Base-by-base conservation (phyloP, 495 filamentous ascomycete genomes). In the Letharia lupina region DNA sequence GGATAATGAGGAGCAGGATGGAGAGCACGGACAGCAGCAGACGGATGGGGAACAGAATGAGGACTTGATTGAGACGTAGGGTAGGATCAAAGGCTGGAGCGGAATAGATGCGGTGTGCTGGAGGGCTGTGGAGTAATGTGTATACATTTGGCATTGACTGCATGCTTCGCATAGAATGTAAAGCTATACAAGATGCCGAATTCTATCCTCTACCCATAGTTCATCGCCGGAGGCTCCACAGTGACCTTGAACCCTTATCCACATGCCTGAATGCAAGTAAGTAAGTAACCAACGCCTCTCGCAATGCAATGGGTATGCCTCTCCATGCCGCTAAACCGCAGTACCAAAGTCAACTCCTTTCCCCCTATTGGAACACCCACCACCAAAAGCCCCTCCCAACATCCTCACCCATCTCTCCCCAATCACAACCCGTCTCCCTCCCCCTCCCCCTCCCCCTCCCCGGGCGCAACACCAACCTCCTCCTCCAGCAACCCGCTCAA, bases 401-500 rank as follows among this genome's bases (percentile, higher is more conserved):
- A n/a, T 56, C 1, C n/a, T 10, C 8, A 16, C 31, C 10, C 20
- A 48, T 18, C 40, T 48, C 48, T 20, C 20, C 7, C n/a, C n/a
- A 39, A 50, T 31, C 23, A 28, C 23, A 28, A 28, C 4, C 16
- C n/a, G n/a, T n/a, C n/a, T n/a, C n/a, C 47, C 28, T 31, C 23
- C 28, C 18, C 33, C 6, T 8, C 28, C 50, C 28, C 50, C 37
- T 31, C 39, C 60, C 12, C 65, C 40, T 45, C 65, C n/a, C 60
- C 68, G 18, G 58, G 47, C 33, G 31, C 48, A 0, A 72, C 45
- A 0, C 68, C 70, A 62, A 96, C 74, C 82, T 98, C 93, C 56
- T 80, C 74, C 63, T 82, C 80, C 69, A 97, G 72, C 57, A 96
- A 71, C 48, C 88, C 84, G 15, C 79, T 84, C 75, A 98, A 73